Base-by-base conservation (phyloP, 1,284 basidiomycete genomes). In the Cystobasidium pallidum region DNA sequence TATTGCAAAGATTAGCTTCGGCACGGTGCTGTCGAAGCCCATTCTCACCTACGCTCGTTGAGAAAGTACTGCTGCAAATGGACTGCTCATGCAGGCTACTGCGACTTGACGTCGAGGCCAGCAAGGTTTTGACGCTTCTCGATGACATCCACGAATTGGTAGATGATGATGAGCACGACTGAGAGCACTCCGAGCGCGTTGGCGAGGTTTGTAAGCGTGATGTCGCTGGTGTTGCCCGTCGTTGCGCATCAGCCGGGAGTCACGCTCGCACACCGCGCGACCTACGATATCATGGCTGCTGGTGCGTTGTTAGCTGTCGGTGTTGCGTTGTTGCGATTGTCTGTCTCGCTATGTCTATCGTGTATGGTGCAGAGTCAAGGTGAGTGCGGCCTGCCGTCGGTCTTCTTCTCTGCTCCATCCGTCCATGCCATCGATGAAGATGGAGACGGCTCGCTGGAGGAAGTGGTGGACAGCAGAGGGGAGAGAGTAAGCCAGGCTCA, bases 61-160 rank as follows among this genome's bases (percentile, higher is more conserved):
- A n/a, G n/a, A n/a, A n/a, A n/a, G n/a, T n/a, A n/a, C n/a, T n/a
- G n/a, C n/a, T n/a, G n/a, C n/a, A n/a, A n/a, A n/a, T n/a, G n/a
- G n/a, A n/a, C n/a, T n/a, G n/a, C n/a, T n/a, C n/a, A n/a, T n/a
- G n/a, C n/a, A n/a, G n/a, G 36, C 36, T 54, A 68, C 47, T 70
- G 67, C 39, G 67, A 45, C 58, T 43, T 64, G 19, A 55, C 30
- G 2, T 26, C 67, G n/a, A 59, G 43, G 19, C 58, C 68, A 32
- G 68, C 68, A 13, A 64, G 36, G 36, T 51, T 47, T 30, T 72
- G 70, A 34, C 72, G 36, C 75, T 86, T 85, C 43, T 87, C 87
- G 79, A 93, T 93, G 75, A 94, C 91, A 30, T 90, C 87, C 72
- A 95, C 84, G 77, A 94, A 87, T 82, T 95, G 92, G 81, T 93